These are phyloP conservation scores for Rhynchosporium graminicola DNA, from an alignment of 2,329 filamentous ascomycete genomes.

Conservation along the genomic window DNA sequence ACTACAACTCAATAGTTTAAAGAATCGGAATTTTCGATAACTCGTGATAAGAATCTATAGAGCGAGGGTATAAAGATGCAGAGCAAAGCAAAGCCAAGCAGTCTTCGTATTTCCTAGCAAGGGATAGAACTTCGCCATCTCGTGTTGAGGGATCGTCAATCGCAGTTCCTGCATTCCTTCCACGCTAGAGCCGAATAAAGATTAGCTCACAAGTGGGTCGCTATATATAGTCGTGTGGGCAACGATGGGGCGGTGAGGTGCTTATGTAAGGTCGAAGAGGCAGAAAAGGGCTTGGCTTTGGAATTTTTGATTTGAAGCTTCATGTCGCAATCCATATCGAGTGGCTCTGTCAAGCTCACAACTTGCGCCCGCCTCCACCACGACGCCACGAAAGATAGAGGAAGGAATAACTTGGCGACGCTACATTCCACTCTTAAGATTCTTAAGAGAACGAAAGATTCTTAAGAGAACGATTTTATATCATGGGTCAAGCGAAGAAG, in stretches of 20 bases:
- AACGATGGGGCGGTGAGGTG: constrained; percentile 17
- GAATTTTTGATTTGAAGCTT: constrained; percentile 3
- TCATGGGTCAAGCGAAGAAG: constrained; percentile 86
- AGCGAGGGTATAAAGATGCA: no score
- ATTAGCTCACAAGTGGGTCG: neutral
- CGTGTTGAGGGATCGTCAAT: constrained; percentile 15
- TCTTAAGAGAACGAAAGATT: neutral
- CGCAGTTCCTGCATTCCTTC: constrained; percentile 26
- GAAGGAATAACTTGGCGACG: neutral
- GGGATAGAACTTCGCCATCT: neutral
- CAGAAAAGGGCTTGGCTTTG: neutral
- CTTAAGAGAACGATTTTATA: neutral
- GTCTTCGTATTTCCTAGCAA: no score
- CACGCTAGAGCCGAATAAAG: constrained; percentile 7
- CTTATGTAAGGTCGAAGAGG: neutral
- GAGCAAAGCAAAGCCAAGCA: no score
- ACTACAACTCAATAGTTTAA: no score
- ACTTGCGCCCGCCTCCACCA: neutral
- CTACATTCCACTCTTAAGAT: neutral
- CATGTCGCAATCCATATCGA: neutral
- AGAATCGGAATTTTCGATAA: no score
- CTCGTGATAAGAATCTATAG: no score
- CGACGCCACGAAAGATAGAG: constrained; percentile 24
- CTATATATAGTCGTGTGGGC: constrained; percentile 25
- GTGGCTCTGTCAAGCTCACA: neutral